phyloP scores from a whole-genome alignment of 257 asterid species.

The Salvia splendens region DNA sequence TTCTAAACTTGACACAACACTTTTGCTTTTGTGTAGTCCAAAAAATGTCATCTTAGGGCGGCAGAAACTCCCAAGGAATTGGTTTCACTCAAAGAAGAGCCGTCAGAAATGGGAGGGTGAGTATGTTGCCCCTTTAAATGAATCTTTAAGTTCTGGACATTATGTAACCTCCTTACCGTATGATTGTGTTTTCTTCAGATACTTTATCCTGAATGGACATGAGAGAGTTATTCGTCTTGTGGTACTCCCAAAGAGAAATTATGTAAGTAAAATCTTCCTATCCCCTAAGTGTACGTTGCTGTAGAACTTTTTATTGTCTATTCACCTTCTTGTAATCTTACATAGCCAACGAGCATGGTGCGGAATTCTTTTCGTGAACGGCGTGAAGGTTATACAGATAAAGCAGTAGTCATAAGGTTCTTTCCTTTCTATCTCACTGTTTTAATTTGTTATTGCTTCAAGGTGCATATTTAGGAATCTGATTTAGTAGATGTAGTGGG shows the following conservation, averaged over 20 bases:
- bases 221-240: slow-evolving; percentile 88
- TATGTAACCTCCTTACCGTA: slow-evolving; percentile 5
- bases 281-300: slow-evolving; percentile 7
- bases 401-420: slow-evolving; percentile 93
- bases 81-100: slow-evolving; percentile 70
- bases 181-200: slow-evolving; percentile 46
- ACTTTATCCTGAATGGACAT: slow-evolving; percentile 93
- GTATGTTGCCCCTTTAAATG: slow-evolving; percentile 34
- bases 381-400: slow-evolving; percentile 90
- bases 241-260: slow-evolving; percentile 83
- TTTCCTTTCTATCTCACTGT: slow-evolving; percentile 15
- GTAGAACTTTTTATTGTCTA: slow-evolving; percentile 1
- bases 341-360: slow-evolving; percentile 83
- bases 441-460: slow-evolving; percentile 14
- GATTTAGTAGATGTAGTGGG: slow-evolving; percentile 16
- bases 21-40: slow-evolving; percentile 61
- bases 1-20: slow-evolving; percentile 3
- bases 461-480: slow-evolving; percentile 6
- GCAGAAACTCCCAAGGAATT: slow-evolving; percentile 56
- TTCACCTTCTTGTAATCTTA: slow-evolving; percentile 32
- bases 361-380: slow-evolving; percentile 84
- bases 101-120: slow-evolving; percentile 99
- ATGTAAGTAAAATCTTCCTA: slow-evolving; percentile 53
- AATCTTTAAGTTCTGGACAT: not conserved
- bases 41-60: slow-evolving; percentile 65